Base-by-base conservation (phyloP, 78 protist genomes). In the Dictyostelium firmibasis region DNA sequence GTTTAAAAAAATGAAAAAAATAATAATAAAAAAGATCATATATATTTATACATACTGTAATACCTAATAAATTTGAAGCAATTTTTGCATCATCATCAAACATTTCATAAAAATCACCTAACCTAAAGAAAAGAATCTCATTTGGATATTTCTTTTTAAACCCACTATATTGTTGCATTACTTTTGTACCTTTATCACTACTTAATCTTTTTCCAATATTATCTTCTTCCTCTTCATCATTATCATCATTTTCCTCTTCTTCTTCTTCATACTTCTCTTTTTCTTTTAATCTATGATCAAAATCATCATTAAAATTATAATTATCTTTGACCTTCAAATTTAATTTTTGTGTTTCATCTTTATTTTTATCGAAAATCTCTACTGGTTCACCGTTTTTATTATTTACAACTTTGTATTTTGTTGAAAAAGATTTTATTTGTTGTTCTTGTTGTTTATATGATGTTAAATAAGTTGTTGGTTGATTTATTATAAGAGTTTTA, bases 91-190 rank as follows among this genome's bases (percentile, higher is more conserved):
- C 97, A 10, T 92, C 85, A 86, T 74, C 27, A 64, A 92, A 86
- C 92, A 96, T 81, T 77, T 96, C 97, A 82, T 92, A 96, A 35
- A 96, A 96, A 41, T 96, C 97, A 82, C 97, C 97, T 23, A 89
- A 38, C 62, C 91, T 81, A 86, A 96, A 96, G 27, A 96, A 70
- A 6, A 96, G 25, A 6, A 96, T 70, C 31, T 43, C 27, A n/a
- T 76, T 76, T 62, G 92, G 95, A 60, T 77, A 31, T 27, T 41
- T 44, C 29, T 3, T 18, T 70, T 96, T 96, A 41, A 70, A 44
- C 3, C 92, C 93, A 44, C 84, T 31, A 85, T 92, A 96, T 79
- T 96, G 97, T 25, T 50, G 23, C 62, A 50, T 50, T 50, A 50
- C 20, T 50, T 50, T 13, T 50, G 62, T 50, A 16, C 62, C 62